A percentile compares a stretch with the other conserved stretches of the same genome.
phyloP scores from a whole-genome alignment of 2,329 filamentous ascomycete species.

The Penicillium sp. region DNA sequence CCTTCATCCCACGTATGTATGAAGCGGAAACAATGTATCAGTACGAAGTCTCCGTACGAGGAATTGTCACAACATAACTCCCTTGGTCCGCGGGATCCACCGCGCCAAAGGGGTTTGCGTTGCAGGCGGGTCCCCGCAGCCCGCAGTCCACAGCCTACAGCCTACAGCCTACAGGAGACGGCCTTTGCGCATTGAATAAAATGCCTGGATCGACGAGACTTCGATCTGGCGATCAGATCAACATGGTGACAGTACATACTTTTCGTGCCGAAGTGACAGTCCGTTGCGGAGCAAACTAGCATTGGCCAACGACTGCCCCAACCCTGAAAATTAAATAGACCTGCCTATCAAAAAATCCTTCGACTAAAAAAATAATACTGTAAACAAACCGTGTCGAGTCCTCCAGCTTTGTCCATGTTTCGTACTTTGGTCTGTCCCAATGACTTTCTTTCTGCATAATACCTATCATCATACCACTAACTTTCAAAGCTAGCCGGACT shows the following conservation, averaged over 20 bases:
- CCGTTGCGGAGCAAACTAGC: not conserved
- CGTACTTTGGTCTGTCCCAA: not conserved
- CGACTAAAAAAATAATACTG: not conserved
- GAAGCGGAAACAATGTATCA: no score
- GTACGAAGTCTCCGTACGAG: not conserved
- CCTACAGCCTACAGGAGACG: not conserved
- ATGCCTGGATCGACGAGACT: constrained; percentile 2
- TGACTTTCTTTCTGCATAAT: not conserved
- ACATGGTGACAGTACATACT: constrained; percentile 4
- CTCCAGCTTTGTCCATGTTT: no score
- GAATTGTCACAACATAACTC: not conserved
- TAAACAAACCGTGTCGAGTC: no score
- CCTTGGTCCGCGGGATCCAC: not conserved
- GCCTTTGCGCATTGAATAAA: not conserved
- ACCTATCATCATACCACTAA: not conserved
- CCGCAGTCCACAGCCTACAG: not conserved
- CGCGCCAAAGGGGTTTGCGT: not conserved
- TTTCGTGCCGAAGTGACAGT: constrained; percentile 5
- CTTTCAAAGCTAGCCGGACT: not conserved
- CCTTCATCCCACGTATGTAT: not conserved
- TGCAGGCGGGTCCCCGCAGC: constrained; percentile 4
- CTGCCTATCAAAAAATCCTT: not conserved
- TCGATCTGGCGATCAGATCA: constrained; percentile 6
- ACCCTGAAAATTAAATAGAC: not conserved
- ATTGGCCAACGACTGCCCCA: not conserved